Base-by-base conservation (phyloP, 2,329 filamentous ascomycete species). In the Trichoderma koningii region DNA sequence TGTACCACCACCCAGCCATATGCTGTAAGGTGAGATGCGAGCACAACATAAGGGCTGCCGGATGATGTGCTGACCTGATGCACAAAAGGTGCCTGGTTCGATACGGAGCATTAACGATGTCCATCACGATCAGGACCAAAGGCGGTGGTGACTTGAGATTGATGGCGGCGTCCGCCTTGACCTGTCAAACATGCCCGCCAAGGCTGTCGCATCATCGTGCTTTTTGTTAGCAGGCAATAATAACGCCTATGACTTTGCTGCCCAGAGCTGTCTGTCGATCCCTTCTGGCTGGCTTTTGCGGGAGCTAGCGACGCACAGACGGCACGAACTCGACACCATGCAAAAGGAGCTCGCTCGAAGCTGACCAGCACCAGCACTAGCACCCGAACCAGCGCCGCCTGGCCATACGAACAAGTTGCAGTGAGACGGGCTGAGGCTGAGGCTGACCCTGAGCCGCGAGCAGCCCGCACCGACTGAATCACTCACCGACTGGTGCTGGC, bases 221-320 rank as follows among this genome's bases (percentile, higher is more conserved):
- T 57, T 26, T 41, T 41, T 12, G 45, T 44, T 57, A 21, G 26
- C 41, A 56, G 41, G 26, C 41, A 45, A 3, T 28, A n/a, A n/a
- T 23, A 23, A 23, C 21, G 21, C 21, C 21, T 23, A 23, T 23
- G 21, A 23, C 21, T 23, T 23, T 23, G 28, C 28, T 7, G 28
- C 7, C 28, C 6, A 30, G 7, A 30, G 28, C 34, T 14, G 34
- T 38, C 34, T 30, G 28, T 45, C 56, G 45, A 60, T 34, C 26
- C 19, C 56, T 45, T 41, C 45, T 45, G 28, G 34, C 21, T 52
- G 57, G 34, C 47, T 52, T 6, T 10, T 42, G 41, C 63, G 63
- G 63, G 55, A 65, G 55, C 63, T 65, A 65, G 55, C 50, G 55
- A 57, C 55, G 63, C 63, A 65, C 63, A 65, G 63, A 60, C 63